Percentiles rank a stretch among this genome's conserved stretches.
These are phyloP conservation scores for Botrytis squamosa DNA, from an alignment of 2,329 filamentous ascomycete genomes.

Conservation along the genomic window DNA sequence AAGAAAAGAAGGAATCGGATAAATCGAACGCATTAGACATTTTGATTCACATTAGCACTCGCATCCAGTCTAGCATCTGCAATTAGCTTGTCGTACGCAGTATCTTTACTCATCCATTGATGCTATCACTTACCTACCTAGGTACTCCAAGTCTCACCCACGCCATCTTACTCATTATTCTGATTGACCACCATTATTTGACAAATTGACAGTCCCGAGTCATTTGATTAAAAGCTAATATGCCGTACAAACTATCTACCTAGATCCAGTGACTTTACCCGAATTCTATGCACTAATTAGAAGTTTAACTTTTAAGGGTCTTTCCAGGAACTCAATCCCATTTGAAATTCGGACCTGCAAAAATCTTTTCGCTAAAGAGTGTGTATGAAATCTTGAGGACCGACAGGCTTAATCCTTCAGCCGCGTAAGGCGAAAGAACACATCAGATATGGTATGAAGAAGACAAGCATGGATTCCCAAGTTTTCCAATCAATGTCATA, in stretches of 20 bases:
- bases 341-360: not conserved
- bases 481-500: not conserved
- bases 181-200: slow-evolving; percentile 1
- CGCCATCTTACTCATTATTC: slow-evolving; percentile 5
- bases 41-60: not conserved
- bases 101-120: not conserved
- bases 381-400: not conserved
- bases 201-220: slow-evolving; percentile 4
- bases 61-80: not conserved
- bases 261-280: not conserved
- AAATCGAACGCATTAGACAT: not conserved
- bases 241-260: not conserved
- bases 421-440: slow-evolving; percentile 13
- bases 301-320: not conserved
- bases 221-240: slow-evolving; percentile 8
- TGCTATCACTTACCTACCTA: slow-evolving; percentile 2
- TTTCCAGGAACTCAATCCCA: not conserved
- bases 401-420: slow-evolving; percentile 15
- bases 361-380: not conserved
- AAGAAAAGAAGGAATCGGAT: not conserved
- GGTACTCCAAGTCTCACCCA: not conserved
- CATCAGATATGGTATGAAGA: not conserved
- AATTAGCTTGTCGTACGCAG: not conserved
- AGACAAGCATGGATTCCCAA: slow-evolving; percentile 11
- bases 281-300: slow-evolving; percentile 4